Evolutionary conservation across 2,329 filamentous ascomycete species (phyloP), one percentile per base, ranked within the genome.

Genomic region (Pseudopyricularia cyperi): DNA sequence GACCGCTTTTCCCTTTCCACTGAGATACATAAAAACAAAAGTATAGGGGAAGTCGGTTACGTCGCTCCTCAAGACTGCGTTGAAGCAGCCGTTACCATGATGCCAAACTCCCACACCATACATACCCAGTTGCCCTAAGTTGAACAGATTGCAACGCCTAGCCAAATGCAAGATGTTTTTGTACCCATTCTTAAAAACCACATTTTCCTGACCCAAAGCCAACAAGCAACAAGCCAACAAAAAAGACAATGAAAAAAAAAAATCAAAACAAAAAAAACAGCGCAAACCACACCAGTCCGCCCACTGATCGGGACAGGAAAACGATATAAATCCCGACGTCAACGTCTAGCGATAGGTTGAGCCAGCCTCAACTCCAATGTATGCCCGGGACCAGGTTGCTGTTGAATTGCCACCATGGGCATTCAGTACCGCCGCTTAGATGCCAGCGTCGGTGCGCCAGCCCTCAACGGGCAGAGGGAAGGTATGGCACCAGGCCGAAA

Each of bases 401-500:
- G 39, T 44, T 44, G 22, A 24, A 44, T 26, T 19, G 12, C 22
- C 22, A 26, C 17, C 22, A 24, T 14, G 8, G 39, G 22, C 17
- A 24, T 24, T 26, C 17, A 24, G 24, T 24, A 14, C 39, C 17
- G 22, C 3, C 22, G 32, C 54, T 74, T 77, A 81, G 62, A 80
- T 67, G 59, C 76, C 75, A 55, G 77, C 77, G 60, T 81, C 78
- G 54, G 72, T 65, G 63, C 80, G 77, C 80, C 80, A 84, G 63
- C 80, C 80, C 74, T 84, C 80, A 57, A 94, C 83, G 55, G 93
- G 93, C 56, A 98, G 85, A 64, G 93, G 93, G 86, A 96, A 98
- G 59, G 79, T 81, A 66, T 77, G 79, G 66, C 87, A 88, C 91
- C 91, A 98, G 48, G 73, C 72, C 47, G 88, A 76, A 67, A 98